Evolutionary conservation across 2,329 filamentous ascomycete genomes (phyloP).

Genomic region (Tympanopsis confertula): DNA sequence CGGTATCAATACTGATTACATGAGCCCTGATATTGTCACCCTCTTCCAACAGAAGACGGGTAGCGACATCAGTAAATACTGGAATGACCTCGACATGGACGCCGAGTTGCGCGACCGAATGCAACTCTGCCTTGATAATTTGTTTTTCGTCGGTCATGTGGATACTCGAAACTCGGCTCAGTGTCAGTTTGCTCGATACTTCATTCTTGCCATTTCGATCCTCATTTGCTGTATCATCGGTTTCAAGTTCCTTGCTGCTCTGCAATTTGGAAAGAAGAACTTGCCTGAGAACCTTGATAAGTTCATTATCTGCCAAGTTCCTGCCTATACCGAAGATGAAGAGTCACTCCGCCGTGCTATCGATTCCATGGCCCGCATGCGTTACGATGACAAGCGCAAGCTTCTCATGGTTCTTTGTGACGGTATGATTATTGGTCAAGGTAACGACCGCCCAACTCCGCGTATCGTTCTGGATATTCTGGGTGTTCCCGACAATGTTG

Average conservation of each 20-base stretch:
- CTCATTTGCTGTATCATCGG: slow-evolving; percentile 70
- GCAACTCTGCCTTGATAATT: slow-evolving; percentile 76
- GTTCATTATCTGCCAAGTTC: slow-evolving; percentile 95
- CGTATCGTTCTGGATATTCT: slow-evolving; percentile 95
- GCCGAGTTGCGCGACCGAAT: slow-evolving; percentile 49
- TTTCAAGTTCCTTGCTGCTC: slow-evolving; percentile 93
- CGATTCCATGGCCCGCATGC: slow-evolving; percentile 88
- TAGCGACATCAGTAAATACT: slow-evolving; percentile 71
- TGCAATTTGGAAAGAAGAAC: slow-evolving; percentile 87
- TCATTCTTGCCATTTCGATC: slow-evolving; percentile 75
- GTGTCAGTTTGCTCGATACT: slow-evolving; percentile 81
- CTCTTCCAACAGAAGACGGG: slow-evolving; percentile 72
- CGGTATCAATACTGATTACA: slow-evolving; percentile 59
- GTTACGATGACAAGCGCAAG: slow-evolving; percentile 97
- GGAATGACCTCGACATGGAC: slow-evolving; percentile 58
- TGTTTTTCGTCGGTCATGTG: slow-evolving; percentile 86
- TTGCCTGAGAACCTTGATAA: slow-evolving; percentile 94
- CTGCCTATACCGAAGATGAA: slow-evolving; percentile 95
- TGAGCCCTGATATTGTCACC: slow-evolving; percentile 61
- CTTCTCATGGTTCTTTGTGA: slow-evolving; percentile 86
- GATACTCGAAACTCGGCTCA: slow-evolving; percentile 79
- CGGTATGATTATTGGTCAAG: slow-evolving; percentile 98
- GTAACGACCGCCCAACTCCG: slow-evolving; percentile 90
- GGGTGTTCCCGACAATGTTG: slow-evolving; percentile 82
- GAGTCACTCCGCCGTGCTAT: slow-evolving; percentile 94